Evolutionary conservation across 495 filamentous ascomycete species (phyloP), one percentile per base, ranked within the genome.

Genomic region (Platismatia glauca): DNA sequence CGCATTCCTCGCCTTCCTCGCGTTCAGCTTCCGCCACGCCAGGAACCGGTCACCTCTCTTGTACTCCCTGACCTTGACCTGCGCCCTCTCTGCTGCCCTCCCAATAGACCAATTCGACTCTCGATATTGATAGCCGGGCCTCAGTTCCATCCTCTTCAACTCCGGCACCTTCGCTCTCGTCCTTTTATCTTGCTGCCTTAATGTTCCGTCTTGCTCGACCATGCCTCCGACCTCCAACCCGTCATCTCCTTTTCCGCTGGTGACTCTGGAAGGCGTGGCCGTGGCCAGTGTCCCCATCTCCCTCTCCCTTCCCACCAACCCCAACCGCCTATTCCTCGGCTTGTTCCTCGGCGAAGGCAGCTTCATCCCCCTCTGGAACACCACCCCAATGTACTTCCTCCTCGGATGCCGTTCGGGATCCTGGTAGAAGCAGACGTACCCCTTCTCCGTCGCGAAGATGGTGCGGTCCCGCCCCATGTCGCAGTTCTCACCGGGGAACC

Each of bases 381-480:
- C 87, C 57, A 99, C 84, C 55, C 94, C 94, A 71, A 99, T 99
- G 75, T 88, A 97, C 71, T 91, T 86, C 53, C 91, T 83, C 55
- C 88, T 88, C 2, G 91, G 86, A 62, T 62, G 27, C 16, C 3
- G 5, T 57, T 53, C 44, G 24, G 91, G 92, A 67, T 97, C 92
- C 61, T 85, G 84, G 78, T 99, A 99, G 79, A 95, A 99, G 65
- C 90, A 89, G 55, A 99, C 94, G 75, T 92, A 97, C 50, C 94
- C 94, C 16, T 87, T 77, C 39, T 86, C 78, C 38, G 82, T 82
- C 43, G 94, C 89, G 73, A 88, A 96, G 77, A 99, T 96, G 37
- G 93, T 97, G 79, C 96, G 94, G 76, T 97, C 92, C n/a, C 93
- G 85, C 18, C 94, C 94, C 81, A 97, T 90, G 62, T 80, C 86